Evolutionary conservation across 495 filamentous ascomycete species (phyloP).

Genomic region (Parathielavia hyrcaniae): DNA sequence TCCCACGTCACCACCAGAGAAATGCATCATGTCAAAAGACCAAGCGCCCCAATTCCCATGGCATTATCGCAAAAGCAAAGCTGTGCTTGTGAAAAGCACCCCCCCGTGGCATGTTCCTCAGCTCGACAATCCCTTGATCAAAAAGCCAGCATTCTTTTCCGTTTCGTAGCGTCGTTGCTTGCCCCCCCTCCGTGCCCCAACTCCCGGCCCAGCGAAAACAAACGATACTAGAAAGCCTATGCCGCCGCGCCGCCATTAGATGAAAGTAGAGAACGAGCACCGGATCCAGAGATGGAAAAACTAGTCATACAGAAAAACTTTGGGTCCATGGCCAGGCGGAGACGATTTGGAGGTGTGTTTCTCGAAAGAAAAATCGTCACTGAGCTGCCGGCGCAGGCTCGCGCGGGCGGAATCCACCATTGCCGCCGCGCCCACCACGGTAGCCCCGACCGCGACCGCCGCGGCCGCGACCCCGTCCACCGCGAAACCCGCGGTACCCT

Average conservation of each 20-base stretch:
- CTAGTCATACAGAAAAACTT: constrained; percentile 19
- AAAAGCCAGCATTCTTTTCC: constrained; percentile 1
- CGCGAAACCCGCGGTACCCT: constrained; percentile 68
- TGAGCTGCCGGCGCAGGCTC: constrained; percentile 26
- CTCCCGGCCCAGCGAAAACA: constrained; percentile 4
- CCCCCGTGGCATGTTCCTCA: too few relatives aligned
- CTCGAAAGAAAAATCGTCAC: constrained; percentile 16
- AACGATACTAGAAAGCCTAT: constrained; percentile 1
- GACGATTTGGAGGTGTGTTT: not conserved
- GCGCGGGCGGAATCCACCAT: constrained; percentile 26
- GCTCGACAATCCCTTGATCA: too few relatives aligned
- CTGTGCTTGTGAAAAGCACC: not conserved
- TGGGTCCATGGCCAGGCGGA: constrained; percentile 5
- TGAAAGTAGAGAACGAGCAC: constrained; percentile 16
- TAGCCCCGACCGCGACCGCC: constrained; percentile 52
- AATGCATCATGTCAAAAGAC: too few relatives aligned
- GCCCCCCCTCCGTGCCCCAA: not conserved
- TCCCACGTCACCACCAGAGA: too few relatives aligned
- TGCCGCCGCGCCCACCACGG: constrained; percentile 42
- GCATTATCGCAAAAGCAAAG: not conserved
- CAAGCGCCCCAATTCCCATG: too few relatives aligned
- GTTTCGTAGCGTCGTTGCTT: constrained; percentile 7
- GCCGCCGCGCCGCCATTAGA: constrained; percentile 1
- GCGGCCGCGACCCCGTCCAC: constrained; percentile 54
- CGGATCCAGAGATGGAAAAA: constrained; percentile 18